Evolutionary conservation across 78 protist genomes (phyloP).

Genomic region (Tieghemostelium lacteum): DNA sequence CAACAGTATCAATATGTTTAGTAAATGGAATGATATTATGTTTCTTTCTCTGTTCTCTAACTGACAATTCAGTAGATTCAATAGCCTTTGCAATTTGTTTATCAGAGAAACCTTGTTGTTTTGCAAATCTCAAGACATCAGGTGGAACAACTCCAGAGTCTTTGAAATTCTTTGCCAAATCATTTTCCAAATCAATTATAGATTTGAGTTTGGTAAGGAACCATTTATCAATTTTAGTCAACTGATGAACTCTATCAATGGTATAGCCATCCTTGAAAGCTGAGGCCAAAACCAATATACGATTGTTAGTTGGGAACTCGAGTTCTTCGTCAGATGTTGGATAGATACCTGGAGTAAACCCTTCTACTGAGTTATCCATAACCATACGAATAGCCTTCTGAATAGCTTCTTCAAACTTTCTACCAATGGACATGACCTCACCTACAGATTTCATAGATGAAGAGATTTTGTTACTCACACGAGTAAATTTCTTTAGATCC

Average conservation of each 20-base stretch:
- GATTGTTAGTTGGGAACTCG: constrained; percentile 87
- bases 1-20: constrained; percentile 98
- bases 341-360: constrained; percentile 57
- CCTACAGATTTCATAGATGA: constrained; percentile 97
- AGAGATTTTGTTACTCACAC: constrained; percentile 83
- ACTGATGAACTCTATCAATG: constrained; percentile 88
- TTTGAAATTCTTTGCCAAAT: constrained; percentile 10
- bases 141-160: constrained; percentile 6
- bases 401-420: constrained; percentile 97
- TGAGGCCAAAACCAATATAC: constrained; percentile 89
- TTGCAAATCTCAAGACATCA: constrained; percentile 79
- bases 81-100: constrained; percentile 80
- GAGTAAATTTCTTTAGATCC: constrained; percentile 91
- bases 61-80: constrained; percentile 79
- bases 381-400: constrained; percentile 87
- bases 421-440: constrained; percentile 98
- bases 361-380: constrained; percentile 53
- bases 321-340: constrained; percentile 86
- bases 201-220: constrained; percentile 91
- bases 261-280: constrained; percentile 89
- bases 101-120: constrained; percentile 94
- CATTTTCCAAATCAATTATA: constrained; percentile 79
- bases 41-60: constrained; percentile 74
- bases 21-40: constrained; percentile 86
- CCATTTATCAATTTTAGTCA: constrained; percentile 96